Evolutionary conservation across 1,284 basidiomycete species (phyloP).

Genomic region (Irpex sp.): DNA sequence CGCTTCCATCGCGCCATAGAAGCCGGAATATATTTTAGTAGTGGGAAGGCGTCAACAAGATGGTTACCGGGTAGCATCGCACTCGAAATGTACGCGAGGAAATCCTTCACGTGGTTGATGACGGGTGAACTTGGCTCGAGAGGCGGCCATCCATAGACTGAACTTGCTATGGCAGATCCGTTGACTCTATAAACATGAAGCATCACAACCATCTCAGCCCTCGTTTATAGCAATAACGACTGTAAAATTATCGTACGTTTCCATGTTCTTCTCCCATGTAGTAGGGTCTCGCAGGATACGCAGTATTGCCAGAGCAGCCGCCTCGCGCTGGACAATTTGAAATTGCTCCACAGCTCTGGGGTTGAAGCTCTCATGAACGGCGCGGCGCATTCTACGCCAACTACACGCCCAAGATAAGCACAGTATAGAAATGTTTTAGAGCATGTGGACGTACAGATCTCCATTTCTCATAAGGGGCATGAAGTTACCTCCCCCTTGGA

Average conservation of each 20-base stretch:
- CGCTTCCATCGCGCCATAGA: neutral
- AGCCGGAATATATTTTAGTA: neutral
- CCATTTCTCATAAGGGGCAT: neutral
- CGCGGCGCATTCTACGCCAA: neutral
- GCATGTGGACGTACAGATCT: neutral
- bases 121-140: neutral
- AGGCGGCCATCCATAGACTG: neutral
- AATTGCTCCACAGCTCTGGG: neutral
- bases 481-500: constrained; percentile 2
- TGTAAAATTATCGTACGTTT: neutral
- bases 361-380: neutral
- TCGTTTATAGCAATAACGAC: neutral
- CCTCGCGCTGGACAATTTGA: neutral
- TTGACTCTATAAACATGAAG: neutral
- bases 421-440: neutral
- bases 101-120: neutral
- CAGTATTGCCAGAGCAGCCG: neutral
- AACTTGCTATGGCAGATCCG: neutral
- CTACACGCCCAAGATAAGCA: neutral
- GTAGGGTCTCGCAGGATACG: neutral
- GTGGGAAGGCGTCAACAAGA: constrained; percentile 5
- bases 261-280: neutral
- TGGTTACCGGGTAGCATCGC: constrained; percentile 4
- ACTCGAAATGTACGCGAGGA: neutral
- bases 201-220: neutral